These are phyloP conservation scores for Hibiscus mutabilis DNA, from an alignment of 345 rosid species.

Conservation along the genomic window DNA sequence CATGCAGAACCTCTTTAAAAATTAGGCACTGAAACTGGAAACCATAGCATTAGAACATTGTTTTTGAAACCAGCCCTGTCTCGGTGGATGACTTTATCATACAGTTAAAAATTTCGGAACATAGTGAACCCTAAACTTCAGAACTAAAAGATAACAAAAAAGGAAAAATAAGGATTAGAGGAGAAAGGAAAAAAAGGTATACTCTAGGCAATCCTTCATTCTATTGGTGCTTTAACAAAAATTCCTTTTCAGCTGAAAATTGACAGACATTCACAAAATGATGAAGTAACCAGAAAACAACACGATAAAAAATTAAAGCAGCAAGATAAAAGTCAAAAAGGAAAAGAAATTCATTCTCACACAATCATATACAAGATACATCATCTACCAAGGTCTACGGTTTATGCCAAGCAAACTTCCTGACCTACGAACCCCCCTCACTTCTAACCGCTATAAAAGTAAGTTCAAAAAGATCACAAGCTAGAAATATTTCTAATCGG, in stretches of 20 bases:
- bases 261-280: neutral
- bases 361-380: neutral
- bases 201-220: constrained; percentile 1
- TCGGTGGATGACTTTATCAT: neutral
- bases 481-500: neutral
- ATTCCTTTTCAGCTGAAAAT: neutral
- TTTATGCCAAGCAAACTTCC: neutral
- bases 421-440: neutral
- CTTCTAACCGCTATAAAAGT: neutral
- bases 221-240: neutral
- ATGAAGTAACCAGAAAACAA: neutral
- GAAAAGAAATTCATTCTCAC: neutral
- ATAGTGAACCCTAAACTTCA: neutral
- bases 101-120: neutral
- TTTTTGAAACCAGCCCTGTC: neutral
- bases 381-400: neutral
- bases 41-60: neutral
- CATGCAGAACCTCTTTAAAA: neutral
- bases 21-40: too few relatives aligned
- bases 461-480: neutral
- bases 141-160: neutral
- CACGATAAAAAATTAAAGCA: neutral
- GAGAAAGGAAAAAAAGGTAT: neutral
- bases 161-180: neutral
- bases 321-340: neutral